Evolutionary conservation across 2,329 filamentous ascomycete species (phyloP), one percentile per base, ranked within the genome.

Genomic region (Ceratocystis variospora): DNA sequence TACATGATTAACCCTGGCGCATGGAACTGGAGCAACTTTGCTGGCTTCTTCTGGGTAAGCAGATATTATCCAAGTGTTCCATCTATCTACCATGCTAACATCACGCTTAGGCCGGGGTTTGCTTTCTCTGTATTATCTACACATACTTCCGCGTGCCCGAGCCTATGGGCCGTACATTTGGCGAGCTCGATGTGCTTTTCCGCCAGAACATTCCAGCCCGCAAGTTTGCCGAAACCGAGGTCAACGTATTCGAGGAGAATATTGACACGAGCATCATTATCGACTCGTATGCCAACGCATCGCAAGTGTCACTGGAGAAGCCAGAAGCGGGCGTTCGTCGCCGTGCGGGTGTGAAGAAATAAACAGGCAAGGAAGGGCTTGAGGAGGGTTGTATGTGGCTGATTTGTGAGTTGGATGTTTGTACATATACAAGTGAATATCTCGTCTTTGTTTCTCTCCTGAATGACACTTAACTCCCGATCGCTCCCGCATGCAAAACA

Each of bases 1-100:
- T 96, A 95, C 76, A 96, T 96, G 91, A 81, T 96, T 53, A 96
- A 96, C 76, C 90, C 91, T 0, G 81, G 79, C 0, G 87, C 85
- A 0, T 96, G 92, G 91, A 79, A 95, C 75, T 96, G 90, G 91
- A 81, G 84, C 68, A 94, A 94, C 76, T 94, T 83, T 71, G 83
- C 90, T 0, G 90, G 91, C 33, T 95, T 96, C 77, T 95, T 95
- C 79, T 90, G 90, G 88, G 76, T 81, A 73, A 72, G 79, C 71
- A 45, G 61, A 5, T 22, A 3, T 62, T 15, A 3, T 62, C 55
- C 55, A 33, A 12, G n/a, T 12, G 17, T 45, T 15, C 19, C 8
- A 17, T 15, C 25, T 31, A 48, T 48, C 17, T 15, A 48, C 45
- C 45, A 25, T 41, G 10, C 25, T 50, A 48, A 41, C 37, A 46